Evolutionary conservation across 2,329 filamentous ascomycete species (phyloP), one percentile per base, ranked within the genome.

Genomic region (Exophiala calicioides): DNA sequence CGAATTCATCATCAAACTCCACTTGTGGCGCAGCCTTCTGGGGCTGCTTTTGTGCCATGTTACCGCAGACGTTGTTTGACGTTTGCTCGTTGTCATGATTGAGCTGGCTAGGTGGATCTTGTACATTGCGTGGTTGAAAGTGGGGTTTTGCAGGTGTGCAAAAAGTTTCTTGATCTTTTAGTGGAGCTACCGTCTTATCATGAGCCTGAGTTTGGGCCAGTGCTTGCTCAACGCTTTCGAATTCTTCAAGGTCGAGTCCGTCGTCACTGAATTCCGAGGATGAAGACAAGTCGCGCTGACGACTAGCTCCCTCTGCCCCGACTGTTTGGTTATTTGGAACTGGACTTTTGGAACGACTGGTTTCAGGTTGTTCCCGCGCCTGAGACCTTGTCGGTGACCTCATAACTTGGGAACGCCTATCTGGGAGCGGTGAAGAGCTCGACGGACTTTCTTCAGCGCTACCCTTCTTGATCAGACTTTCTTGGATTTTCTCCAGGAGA

Each of bases 401-500:
- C 3, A 45, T 21, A 7, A 31, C 33, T 21, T 55, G 51, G 15
- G 54, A 54, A 19, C 40, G 48, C 21, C 50, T 53, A 33, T 64
- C 62, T 15, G 69, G 68, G 7, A 70, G 51, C 8, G 73, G 71
- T 4, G 73, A 74, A 27, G 70, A 73, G 43, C 69, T 71, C 8
- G 70, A 66, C 19, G 68, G 66, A 12, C 58, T 61, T 26, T 55
- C 54, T n/a, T 65, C 60, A 12, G 58, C 51, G 33, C 48, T 53
- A 10, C 49, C 36, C 27, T 56, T 52, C 40, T 67, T 70, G 9
- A 68, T 61, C 41, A 76, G 63, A 12, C 70, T 76, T 57, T 74
- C 71, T 45, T 79, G 75, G 40, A 89, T 84, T 39, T 80, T 84
- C 58, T 87, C 78, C 15, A 90, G 69, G 41, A 90, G 68, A 12